Conservation (phyloP, 2,329 filamentous ascomycete genomes). For the Colletotrichum tanaceti region DNA sequence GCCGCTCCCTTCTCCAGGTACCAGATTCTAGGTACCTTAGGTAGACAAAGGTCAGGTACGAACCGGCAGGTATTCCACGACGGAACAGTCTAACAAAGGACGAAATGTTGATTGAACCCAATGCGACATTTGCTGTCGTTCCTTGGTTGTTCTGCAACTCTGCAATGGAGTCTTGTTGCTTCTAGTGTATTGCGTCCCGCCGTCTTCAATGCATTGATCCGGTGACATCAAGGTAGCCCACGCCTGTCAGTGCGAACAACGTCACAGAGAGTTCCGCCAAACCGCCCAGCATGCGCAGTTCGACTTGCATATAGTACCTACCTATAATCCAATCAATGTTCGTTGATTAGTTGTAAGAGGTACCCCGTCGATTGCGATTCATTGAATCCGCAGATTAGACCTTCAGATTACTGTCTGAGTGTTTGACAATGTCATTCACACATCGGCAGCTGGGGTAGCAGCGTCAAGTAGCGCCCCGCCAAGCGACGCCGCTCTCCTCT, state of each 20-base stretch:
- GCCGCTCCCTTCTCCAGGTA: conserved; percentile 6
- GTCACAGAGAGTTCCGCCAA: conserved; percentile 17
- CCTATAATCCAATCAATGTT: conserved; percentile 3
- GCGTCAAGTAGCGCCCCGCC: not conserved
- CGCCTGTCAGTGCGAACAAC: conserved; percentile 19
- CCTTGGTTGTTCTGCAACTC: conserved; percentile 17
- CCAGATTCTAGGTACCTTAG: conserved; percentile 18
- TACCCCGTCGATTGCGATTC: not conserved
- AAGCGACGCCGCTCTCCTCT: not conserved
- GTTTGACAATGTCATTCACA: conserved; percentile 1
- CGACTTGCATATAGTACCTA: conserved; percentile 4
- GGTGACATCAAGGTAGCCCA: conserved; percentile 8
- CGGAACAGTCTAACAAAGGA: conserved; percentile 12
- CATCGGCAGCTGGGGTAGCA: not conserved
- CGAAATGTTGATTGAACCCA: not conserved
- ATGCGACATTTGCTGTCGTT: not conserved
- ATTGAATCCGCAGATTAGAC: not conserved
- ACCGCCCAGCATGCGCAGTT: not conserved
- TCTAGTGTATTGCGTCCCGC: conserved; percentile 17
- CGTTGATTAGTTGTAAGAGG: not conserved
- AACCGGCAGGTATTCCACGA: not conserved
- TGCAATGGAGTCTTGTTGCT: conserved; percentile 31
- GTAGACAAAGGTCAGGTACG: conserved; percentile 5
- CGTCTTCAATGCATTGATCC: not conserved
- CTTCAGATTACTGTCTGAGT: not conserved